Conservation (phyloP, 306 rosid genomes). For the Styphnolobium japonicum region DNA sequence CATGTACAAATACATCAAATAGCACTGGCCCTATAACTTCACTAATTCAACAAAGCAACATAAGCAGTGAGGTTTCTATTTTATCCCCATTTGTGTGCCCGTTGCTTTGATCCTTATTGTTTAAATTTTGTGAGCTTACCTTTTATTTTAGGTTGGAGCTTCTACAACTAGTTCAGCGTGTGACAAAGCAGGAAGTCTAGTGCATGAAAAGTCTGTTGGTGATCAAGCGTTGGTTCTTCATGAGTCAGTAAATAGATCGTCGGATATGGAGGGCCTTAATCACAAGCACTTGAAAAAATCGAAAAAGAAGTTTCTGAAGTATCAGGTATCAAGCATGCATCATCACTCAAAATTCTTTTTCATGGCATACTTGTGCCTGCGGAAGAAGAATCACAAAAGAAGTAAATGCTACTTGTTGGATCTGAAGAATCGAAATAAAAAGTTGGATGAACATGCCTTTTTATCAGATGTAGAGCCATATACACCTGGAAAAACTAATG, state of each 20-base stretch:
- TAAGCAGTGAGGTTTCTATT: slow-evolving; percentile 34
- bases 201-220: slow-evolving; percentile 27
- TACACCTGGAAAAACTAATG: slow-evolving; percentile 40
- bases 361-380: slow-evolving; percentile 38
- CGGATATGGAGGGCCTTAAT: slow-evolving; percentile 24
- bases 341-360: slow-evolving; percentile 39
- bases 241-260: slow-evolving; percentile 27
- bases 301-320: slow-evolving; percentile 55
- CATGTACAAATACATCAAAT: slow-evolving; percentile 18
- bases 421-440: slow-evolving; percentile 29
- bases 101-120: neutral
- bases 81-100: neutral
- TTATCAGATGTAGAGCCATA: slow-evolving; percentile 59
- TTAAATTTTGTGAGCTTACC: neutral
- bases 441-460: slow-evolving; percentile 21
- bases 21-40: slow-evolving; percentile 14
- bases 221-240: slow-evolving; percentile 28
- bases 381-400: slow-evolving; percentile 56
- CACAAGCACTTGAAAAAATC: slow-evolving; percentile 40
- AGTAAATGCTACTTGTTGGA: slow-evolving; percentile 20
- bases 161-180: slow-evolving; percentile 27
- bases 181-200: slow-evolving; percentile 13
- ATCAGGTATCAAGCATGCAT: slow-evolving; percentile 39
- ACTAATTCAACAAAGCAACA: slow-evolving; percentile 26
- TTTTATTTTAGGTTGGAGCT: slow-evolving; percentile 43